Conservation (phyloP, 176 grass and related monocot species). For the Carex littledalei region DNA sequence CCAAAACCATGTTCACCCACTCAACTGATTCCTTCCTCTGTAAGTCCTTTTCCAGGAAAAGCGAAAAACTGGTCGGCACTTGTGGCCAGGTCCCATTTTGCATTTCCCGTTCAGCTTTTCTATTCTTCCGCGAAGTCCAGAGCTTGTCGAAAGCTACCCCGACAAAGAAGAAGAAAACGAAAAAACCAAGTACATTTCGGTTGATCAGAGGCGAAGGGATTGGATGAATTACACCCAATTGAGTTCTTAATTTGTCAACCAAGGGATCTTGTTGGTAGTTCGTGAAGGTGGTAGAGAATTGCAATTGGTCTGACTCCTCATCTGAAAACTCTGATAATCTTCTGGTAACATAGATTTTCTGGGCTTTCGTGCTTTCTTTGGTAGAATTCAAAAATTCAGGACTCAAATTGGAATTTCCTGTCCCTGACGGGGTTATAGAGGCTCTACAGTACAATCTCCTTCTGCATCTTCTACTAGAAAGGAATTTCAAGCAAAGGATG, state of each 20-base stretch:
- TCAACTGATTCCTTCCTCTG: conserved; percentile 98
- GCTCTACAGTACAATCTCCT: conserved; percentile 23
- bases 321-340: conserved; percentile 23
- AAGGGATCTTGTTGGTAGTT: conserved; percentile 71
- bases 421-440: neutral
- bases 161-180: conserved; percentile 96
- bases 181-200: conserved; percentile 60
- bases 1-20: conserved; percentile 99
- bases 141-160: conserved; percentile 86
- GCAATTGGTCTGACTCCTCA: conserved; percentile 20
- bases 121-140: conserved; percentile 64
- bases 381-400: conserved; percentile 16
- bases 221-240: conserved; percentile 91
- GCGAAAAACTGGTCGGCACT: conserved; percentile 89
- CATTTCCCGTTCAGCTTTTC: conserved; percentile 47
- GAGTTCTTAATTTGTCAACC: conserved; percentile 80
- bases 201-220: conserved; percentile 66
- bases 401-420: conserved; percentile 21
- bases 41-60: conserved; percentile 93
- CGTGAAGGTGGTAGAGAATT: conserved; percentile 30
- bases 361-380: conserved; percentile 21
- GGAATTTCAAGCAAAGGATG: neutral
- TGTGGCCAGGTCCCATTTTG: conserved; percentile 87
- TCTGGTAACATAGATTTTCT: conserved; percentile 30
- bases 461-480: conserved; percentile 3